Base-by-base conservation (phyloP, 129 eudicot genomes). In the Saposhnikovia divaricata region DNA sequence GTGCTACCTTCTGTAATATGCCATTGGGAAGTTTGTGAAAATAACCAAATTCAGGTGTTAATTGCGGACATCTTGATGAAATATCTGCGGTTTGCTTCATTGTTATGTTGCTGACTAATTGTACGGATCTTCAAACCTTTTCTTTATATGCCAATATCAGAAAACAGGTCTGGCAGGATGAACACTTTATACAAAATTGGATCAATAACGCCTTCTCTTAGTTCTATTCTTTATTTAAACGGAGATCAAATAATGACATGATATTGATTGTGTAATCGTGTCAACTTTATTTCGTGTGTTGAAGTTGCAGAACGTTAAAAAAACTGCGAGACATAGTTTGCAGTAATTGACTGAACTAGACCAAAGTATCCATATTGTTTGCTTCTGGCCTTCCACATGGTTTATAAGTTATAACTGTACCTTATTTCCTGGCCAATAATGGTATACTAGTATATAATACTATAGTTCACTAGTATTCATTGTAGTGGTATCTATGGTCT, bases 1-100 rank as follows among this genome's bases (percentile, higher is more conserved):
- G 93, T 25, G 89, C 97, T 71, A 94, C 97, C 81, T 90, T 94
- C 83, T 94, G 81, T 80, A 85, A 89, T 83, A 83, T 84, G 93
- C 98, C 98, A 70, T 57, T 79, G 50, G 78, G 97, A 3, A 91
- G 88, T 82, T 82, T 93, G 80, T 92, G 81, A 82, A 44, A 23
- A 21, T 47, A 21, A 11, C 44, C 81, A 48, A 51, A 10, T 50
- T 28, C 46, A 53, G 25, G 45, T 69, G 50, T 45, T 19, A 47
- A 21, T 42, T 28, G 2, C 38, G 25, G 25, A 48, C n/a, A 38
- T 55, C 72, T 53, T 19, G 80, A 39, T 77, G 19, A 73, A n/a
- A n/a, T 19, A 73, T 61, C 37, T 61, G 9, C 69, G 0, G 34
- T 25, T 5, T 61, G 34, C 69, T 61, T 61, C 69, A n/a, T 57